phyloP scores from a whole-genome alignment of 2,329 filamentous ascomycete genomes.

The Aspergillus melleus region DNA sequence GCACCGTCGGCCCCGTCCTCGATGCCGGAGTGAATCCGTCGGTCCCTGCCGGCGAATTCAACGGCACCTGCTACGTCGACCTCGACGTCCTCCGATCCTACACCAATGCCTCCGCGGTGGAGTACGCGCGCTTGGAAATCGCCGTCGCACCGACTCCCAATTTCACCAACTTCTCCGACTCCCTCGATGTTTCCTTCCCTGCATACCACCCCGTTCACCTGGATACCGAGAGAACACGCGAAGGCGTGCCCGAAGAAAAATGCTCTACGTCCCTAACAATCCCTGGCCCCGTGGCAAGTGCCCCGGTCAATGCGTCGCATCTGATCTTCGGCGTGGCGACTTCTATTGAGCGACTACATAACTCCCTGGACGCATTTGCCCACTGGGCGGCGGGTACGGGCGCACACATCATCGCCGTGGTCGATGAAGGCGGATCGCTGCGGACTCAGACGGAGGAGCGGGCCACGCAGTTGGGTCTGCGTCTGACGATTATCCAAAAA shows the following conservation, averaged over 20 bases:
- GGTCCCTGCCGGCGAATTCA: neutral
- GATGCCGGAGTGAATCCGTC: neutral
- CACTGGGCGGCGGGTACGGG: constrained; percentile 58
- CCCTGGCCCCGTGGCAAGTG: constrained; percentile 13
- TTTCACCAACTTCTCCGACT: constrained; percentile 17
- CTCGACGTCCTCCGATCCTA: constrained; percentile 17
- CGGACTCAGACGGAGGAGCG: constrained; percentile 36
- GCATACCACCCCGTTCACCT: constrained; percentile 17
- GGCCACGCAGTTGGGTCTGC: constrained; percentile 45
- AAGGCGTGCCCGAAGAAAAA: constrained; percentile 12
- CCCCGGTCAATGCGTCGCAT: constrained; percentile 47
- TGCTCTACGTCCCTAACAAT: constrained; percentile 19
- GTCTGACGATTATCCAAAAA: constrained; percentile 38
- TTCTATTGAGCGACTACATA: constrained; percentile 50
- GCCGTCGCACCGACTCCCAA: constrained; percentile 16
- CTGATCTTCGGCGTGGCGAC: constrained; percentile 61
- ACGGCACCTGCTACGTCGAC: constrained; percentile 17
- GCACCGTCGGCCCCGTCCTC: neutral
- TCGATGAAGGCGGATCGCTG: constrained; percentile 41
- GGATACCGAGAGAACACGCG: constrained; percentile 22
- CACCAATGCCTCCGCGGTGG: constrained; percentile 12
- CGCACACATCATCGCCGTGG: constrained; percentile 54
- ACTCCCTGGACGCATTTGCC: constrained; percentile 53
- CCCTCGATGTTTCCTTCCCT: constrained; percentile 13
- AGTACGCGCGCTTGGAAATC: constrained; percentile 21